These are phyloP conservation scores for Lentinula lateritia DNA, from an alignment of 768 basidiomycete species.

Conservation along the genomic window DNA sequence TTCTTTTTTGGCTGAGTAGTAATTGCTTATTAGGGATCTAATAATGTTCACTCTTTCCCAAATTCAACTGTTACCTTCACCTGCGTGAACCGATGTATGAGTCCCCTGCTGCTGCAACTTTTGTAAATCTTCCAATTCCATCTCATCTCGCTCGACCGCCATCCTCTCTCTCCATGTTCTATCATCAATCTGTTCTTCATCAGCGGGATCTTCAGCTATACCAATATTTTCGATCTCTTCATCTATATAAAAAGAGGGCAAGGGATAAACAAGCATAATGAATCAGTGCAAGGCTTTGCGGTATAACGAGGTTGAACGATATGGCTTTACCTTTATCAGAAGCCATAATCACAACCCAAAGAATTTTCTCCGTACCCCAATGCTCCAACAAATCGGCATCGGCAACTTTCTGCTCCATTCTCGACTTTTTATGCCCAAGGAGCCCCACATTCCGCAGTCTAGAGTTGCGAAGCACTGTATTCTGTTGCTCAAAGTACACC, in stretches of 20 bases:
- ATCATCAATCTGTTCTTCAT: constrained; percentile 1
- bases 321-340: background rate
- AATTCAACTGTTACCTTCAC: too few relatives aligned
- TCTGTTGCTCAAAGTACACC: background rate
- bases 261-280: background rate
- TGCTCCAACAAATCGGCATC: constrained; percentile 4
- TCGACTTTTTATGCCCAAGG: background rate
- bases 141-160: background rate
- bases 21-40: too few relatives aligned
- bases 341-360: constrained; percentile 5
- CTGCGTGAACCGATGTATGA: too few relatives aligned
- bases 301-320: too few relatives aligned
- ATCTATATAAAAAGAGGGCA: background rate
- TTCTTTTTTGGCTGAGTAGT: too few relatives aligned
- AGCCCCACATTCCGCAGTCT: background rate
- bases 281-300: background rate
- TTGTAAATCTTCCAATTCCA: background rate
- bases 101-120: too few relatives aligned
- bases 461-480: background rate
- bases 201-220: background rate
- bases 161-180: background rate
- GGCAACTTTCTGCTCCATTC: background rate
- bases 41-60: too few relatives aligned
- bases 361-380: background rate
- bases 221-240: constrained; percentile 2